Evolutionary conservation across 1,284 basidiomycete species (phyloP).

Genomic region (Ustilago xerochloae): DNA sequence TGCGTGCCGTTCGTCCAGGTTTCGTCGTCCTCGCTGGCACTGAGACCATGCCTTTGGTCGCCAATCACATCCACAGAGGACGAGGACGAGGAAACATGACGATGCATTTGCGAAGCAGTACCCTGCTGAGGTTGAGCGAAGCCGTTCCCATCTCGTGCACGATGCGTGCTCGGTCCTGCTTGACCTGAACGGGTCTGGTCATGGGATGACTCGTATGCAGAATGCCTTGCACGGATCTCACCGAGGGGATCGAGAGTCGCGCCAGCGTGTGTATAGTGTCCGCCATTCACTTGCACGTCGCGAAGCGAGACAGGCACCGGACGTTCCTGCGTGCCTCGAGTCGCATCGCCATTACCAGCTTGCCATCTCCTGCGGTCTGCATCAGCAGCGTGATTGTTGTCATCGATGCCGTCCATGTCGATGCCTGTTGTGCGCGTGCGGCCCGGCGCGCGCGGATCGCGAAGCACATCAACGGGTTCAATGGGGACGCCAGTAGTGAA

Average conservation of each 20-base stretch:
- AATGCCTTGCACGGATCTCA: background rate
- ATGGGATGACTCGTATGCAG: background rate
- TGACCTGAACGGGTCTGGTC: background rate
- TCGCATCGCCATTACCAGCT: background rate
- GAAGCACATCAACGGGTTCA: slow-evolving; percentile 11
- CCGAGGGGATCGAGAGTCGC: background rate
- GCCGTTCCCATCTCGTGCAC: too few relatives aligned
- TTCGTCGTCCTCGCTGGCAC: slow-evolving; percentile 24
- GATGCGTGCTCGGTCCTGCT: background rate
- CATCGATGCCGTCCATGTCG: slow-evolving; percentile 17
- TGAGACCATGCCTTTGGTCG: slow-evolving; percentile 13
- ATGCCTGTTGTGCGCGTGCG: slow-evolving; percentile 10
- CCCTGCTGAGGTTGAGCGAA: slow-evolving; percentile 5
- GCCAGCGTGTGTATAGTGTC: slow-evolving; percentile 1
- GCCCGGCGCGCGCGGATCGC: slow-evolving; percentile 6
- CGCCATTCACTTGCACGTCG: background rate
- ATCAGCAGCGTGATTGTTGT: too few relatives aligned
- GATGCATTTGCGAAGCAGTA: slow-evolving; percentile 21
- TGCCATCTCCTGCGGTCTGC: slow-evolving; percentile 11
- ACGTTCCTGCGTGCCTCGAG: background rate
- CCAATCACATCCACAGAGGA: slow-evolving; percentile 14
- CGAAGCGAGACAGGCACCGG: background rate
- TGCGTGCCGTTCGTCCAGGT: slow-evolving; percentile 11
- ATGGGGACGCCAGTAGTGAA: slow-evolving; percentile 13
- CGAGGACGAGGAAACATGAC: slow-evolving; percentile 13